Evolutionary conservation across 371 early-diverging fungal genomes (phyloP).

Genomic region (Chytridium lagenaria): DNA sequence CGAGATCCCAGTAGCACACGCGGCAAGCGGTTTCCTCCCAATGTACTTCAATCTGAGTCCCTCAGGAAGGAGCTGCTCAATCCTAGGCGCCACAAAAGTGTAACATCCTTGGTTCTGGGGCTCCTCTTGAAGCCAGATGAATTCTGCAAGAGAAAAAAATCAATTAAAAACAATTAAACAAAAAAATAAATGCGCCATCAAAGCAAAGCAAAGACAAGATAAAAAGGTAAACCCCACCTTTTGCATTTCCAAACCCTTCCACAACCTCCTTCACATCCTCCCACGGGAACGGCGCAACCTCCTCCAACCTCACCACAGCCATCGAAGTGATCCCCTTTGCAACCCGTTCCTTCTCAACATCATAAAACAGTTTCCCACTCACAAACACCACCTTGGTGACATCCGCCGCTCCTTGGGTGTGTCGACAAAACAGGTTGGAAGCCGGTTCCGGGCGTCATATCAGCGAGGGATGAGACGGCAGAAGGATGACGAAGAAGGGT

Average conservation of each 20-base stretch:
- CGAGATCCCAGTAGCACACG: slow-evolving; percentile 56
- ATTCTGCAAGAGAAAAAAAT: slow-evolving; percentile 56
- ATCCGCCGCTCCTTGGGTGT: slow-evolving; percentile 28
- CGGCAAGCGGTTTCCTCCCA: slow-evolving; percentile 51
- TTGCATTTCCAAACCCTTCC: slow-evolving; percentile 59
- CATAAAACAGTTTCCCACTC: slow-evolving; percentile 92
- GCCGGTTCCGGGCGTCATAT: slow-evolving; percentile 83
- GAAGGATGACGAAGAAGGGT: slow-evolving; percentile 70
- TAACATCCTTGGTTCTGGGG: slow-evolving; percentile 93
- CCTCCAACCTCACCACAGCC: slow-evolving; percentile 89
- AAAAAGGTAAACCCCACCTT: too few relatives aligned
- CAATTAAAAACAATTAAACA: slow-evolving; percentile 2
- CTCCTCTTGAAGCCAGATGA: slow-evolving; percentile 95
- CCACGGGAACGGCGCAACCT: slow-evolving; percentile 92
- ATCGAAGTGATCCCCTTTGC: slow-evolving; percentile 71
- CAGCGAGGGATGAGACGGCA: slow-evolving; percentile 76
- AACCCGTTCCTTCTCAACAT: slow-evolving; percentile 78
- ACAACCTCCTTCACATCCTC: slow-evolving; percentile 70
- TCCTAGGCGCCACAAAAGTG: slow-evolving; percentile 83
- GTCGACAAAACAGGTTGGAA: slow-evolving; percentile 74
- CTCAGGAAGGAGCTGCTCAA: slow-evolving; percentile 70
- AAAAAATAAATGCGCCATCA: too few relatives aligned
- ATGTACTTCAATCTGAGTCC: slow-evolving; percentile 36
- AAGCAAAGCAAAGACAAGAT: too few relatives aligned
- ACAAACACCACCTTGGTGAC: slow-evolving; percentile 82